Base-by-base conservation (phyloP, 768 basidiomycete genomes). In the Pleurotus ostreatus region DNA sequence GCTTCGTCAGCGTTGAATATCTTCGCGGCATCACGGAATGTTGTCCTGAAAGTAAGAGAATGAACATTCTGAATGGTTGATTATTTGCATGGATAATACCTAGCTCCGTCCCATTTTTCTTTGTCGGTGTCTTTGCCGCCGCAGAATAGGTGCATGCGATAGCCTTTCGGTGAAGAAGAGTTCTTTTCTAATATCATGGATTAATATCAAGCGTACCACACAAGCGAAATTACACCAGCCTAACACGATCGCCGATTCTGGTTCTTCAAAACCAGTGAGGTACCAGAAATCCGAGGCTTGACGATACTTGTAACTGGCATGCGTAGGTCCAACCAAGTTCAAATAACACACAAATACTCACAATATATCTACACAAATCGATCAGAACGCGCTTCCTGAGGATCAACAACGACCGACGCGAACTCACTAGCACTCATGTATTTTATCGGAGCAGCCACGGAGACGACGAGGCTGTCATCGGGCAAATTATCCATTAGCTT, bases 241-340 rank as follows among this genome's bases (percentile, higher is more conserved):
- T 46, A 99, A 77, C 39, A 98, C 78, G 43, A 98, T 74, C 0
- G 92, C 94, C 15, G 96, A 83, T 55, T 96, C 89, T 1, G 94
- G 92, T 66, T 98, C 96, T 56, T 93, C 84, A 64, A 97, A 97
- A 9, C 97, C 97, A 0, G 97, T 97, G 12, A 99, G 76, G 69
- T 99, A 98, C 89, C 89, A 93, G 68, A 95, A 92, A 70, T 96
- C 88, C 38, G 91, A 93, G 0, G 84, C 84, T 71, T 96, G 96
- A 20, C 96, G 84, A 66, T 92, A 97, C 68, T 94, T 94, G 78
- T 98, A 97, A 70, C 95, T 98, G 66, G 34, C 49, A 6, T 16
- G 13, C 46, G 38, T 38, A 49, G 30, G 30, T 34, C 11, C 30
- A 34, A 34, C 11, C 30, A 55, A 46, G 15, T 63, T 46, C 7